Percentiles rank a stretch among this genome's conserved stretches.
phyloP scores from a whole-genome alignment of 495 filamentous ascomycete species.

The Ascodesmis nigricans region DNA sequence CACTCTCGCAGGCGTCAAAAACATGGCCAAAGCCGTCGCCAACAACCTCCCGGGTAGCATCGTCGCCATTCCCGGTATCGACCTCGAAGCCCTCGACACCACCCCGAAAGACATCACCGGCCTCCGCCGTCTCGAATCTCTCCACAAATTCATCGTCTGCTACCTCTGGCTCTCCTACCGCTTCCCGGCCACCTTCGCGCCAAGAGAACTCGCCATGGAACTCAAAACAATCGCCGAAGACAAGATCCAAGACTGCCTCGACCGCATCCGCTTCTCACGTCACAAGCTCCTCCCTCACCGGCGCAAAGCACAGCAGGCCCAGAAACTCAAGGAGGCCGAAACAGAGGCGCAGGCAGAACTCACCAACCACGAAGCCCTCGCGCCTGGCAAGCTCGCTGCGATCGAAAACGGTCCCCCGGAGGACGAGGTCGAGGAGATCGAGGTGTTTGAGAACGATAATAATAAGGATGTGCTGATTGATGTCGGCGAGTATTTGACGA shows the following conservation, averaged over 20 bases:
- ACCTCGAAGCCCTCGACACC: constrained; percentile 44
- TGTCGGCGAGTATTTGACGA: no score
- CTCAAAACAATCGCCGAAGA: constrained; percentile 60
- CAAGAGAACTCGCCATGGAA: constrained; percentile 53
- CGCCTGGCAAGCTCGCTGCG: no score
- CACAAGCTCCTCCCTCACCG: no score
- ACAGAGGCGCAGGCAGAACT: no score
- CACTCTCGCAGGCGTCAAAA: constrained; percentile 25
- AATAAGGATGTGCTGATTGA: no score
- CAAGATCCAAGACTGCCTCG: constrained; percentile 45
- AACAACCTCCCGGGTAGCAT: constrained; percentile 38
- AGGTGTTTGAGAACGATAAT: no score
- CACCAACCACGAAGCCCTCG: no score
- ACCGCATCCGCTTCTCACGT: constrained; percentile 1
- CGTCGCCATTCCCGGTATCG: constrained; percentile 38
- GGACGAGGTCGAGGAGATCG: no score
- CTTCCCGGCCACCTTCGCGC: constrained; percentile 55
- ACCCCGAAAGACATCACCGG: constrained; percentile 31
- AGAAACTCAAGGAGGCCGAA: no score
- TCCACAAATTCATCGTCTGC: constrained; percentile 63
- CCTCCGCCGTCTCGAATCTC: constrained; percentile 40
- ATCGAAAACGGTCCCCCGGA: no score
- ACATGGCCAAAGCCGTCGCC: constrained; percentile 46
- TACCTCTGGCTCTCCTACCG: constrained; percentile 69
- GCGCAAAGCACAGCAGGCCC: no score